Percentiles rank a stretch among this genome's conserved stretches.
These are phyloP conservation scores for Kodamaea hsintzibuensis DNA, from an alignment of 805 yeast genomes.

Conservation along the genomic window DNA sequence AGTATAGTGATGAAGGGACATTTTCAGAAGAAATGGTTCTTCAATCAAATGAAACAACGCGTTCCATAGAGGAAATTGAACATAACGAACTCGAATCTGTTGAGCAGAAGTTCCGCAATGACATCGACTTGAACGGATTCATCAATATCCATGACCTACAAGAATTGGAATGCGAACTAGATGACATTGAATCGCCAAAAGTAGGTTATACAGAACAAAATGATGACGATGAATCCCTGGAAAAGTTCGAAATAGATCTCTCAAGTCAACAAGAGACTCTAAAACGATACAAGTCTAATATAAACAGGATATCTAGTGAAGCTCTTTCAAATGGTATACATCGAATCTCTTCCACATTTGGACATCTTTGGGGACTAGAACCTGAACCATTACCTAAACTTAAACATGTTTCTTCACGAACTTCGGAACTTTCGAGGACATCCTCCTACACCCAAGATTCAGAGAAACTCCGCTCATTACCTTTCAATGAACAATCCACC, in stretches of 20 bases:
- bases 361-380: not conserved
- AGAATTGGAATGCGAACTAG: constrained; percentile 12
- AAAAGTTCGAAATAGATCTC: not conserved
- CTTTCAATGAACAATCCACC: not conserved
- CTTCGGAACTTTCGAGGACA: not conserved
- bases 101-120: not conserved
- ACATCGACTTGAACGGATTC: constrained; percentile 8
- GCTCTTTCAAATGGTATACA: not conserved
- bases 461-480: not conserved
- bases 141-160: constrained; percentile 11
- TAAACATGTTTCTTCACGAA: constrained; percentile 1
- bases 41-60: constrained; percentile 27
- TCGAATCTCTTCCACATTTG: not conserved
- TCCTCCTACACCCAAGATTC: constrained; percentile 1
- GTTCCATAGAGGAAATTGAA: constrained; percentile 15
- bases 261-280: not conserved
- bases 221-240: not conserved
- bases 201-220: not conserved
- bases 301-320: not conserved
- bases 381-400: constrained; percentile 3
- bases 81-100: not conserved
- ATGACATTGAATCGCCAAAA: constrained; percentile 4
- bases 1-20: constrained; percentile 16
- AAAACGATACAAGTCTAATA: not conserved
- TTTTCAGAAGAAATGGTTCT: constrained; percentile 17